Base-by-base conservation (phyloP, 768 basidiomycete genomes). In the Paxillus rubicundulus region DNA sequence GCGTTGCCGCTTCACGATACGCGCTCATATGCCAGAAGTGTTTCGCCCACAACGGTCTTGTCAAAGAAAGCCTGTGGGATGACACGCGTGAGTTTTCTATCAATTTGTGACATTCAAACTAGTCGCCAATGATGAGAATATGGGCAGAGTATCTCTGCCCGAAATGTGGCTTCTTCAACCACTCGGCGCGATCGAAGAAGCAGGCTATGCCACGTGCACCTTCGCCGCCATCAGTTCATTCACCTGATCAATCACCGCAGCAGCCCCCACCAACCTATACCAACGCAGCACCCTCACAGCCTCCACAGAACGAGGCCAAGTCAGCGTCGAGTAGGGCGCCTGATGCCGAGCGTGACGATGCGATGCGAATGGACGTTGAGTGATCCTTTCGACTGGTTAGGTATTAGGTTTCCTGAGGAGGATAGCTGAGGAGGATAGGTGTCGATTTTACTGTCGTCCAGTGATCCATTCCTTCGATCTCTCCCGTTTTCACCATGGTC, bases 11-110 rank as follows among this genome's bases (percentile, higher is more conserved):
- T 61, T 61, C 75, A 66, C 66, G 81, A 63, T 96, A 91, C 60
- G 93, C 93, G 2, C 79, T 95, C 45, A 94, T 96, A 43, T 96
- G 93, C 70, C 84, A 85, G 59, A 84, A 82, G 55, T 96, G 93
- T 64, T 95, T 89, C 62, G 71, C 82, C 18, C 93, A 95, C 65
- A 96, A 96, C 55, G 93, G 93, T 3, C 76, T 97, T 2, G 89
- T 92, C 9, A 85, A 86, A 61, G 91, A 92, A 65, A 82, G 76
- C 41, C 77, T 85, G 66, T 94, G 87, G 82, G 85, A 87, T 54
- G 84, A 87, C 56, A 80, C 86, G 27, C 89, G 93, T 95, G 60
- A 69, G 91, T 83, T 10, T 13, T 38, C 39, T 58, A 33, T 39
- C 14, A 28, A 17, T 37, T 36, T 40, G 47, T 18, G 42, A 45